phyloP scores from a whole-genome alignment of 495 filamentous ascomycete genomes.

The Aspergillus hancockii region DNA sequence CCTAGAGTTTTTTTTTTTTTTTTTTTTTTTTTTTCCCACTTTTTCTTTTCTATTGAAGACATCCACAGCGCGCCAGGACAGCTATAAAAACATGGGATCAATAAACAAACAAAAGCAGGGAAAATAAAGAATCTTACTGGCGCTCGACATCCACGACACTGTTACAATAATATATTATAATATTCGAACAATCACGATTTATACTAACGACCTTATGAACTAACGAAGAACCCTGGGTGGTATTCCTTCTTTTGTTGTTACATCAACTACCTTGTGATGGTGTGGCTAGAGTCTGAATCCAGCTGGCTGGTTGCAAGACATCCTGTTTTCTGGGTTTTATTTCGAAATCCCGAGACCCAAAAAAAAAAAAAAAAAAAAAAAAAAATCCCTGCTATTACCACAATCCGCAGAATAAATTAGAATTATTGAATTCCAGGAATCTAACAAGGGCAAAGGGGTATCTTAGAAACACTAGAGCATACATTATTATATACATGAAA shows the following conservation, averaged over 20 bases:
- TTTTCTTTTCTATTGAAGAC: not conserved
- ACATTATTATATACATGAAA: conserved; percentile 1
- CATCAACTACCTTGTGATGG: conserved; percentile 1
- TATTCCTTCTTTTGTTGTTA: conserved; percentile 4
- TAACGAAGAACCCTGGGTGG: conserved; percentile 8
- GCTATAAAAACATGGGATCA: not conserved
- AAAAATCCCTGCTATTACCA: not conserved
- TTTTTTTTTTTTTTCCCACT: not conserved
- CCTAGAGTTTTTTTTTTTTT: no score
- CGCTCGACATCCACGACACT: conserved; percentile 6
- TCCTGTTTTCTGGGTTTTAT: not conserved
- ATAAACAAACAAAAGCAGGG: conserved; percentile 1
- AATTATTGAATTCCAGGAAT: no score
- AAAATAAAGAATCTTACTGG: conserved; percentile 8
- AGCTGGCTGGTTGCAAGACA: not conserved
- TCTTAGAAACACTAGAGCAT: conserved; percentile 10
- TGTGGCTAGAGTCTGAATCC: conserved; percentile 4
- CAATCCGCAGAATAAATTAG: not conserved
- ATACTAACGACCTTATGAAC: conserved; percentile 19
- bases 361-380: not conserved
- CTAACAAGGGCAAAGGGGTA: conserved; percentile 20
- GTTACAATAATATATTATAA: not conserved
- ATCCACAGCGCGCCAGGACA: not conserved
- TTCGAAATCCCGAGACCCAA: not conserved
- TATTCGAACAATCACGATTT: conserved; percentile 10